Evolutionary conservation across 2,329 filamentous ascomycete species (phyloP), one percentile per base, ranked within the genome.

Genomic region (Clonostachys rosea): DNA sequence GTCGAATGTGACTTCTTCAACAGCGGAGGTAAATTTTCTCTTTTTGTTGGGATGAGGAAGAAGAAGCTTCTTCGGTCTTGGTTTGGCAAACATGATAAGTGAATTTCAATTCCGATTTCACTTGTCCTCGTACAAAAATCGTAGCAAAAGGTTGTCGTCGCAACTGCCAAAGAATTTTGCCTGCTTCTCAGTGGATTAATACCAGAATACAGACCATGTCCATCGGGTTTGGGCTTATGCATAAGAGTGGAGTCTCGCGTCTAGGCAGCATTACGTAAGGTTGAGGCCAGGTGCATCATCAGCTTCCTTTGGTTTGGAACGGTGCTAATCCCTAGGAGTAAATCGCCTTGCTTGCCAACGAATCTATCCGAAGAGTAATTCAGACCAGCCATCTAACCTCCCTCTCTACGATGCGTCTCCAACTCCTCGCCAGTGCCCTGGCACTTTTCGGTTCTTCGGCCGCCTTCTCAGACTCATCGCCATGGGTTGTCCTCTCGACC

Each of bases 1-100:
- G 70, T 99, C 91, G 70, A 97, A 99, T 45, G 74, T 82, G 65
- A 99, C 86, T 64, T 95, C 89, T 60, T 91, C 89, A 50, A 89
- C 74, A 37, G 74, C 69, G 42, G 74, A 71, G 13, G 75, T 61
- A 51, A 67, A 65, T 64, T 87, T 89, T 54, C 87, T 76, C 59
- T 83, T 86, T 68, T 87, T 90, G n/a, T 70, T 71, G 12, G 75
- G 75, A 2, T 80, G 77, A 14, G 77, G 76, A 46, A 87, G 76
- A 12, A 69, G 50, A 42, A 67, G 69, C 62, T 81, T 83, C 58
- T 83, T 84, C 5, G 71, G 68, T 52, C 82, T 73, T 8, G 83
- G 83, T 56, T 74, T 74, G 37, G 76, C 75, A 56, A 86, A 83
- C 67, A 69, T 69, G 36, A n/a, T 39, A 30, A 10, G 9, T 10